Percentiles rank a stretch among this genome's conserved stretches.
Evolutionary conservation across 2,329 filamentous ascomycete genomes (phyloP).

Genomic region (Pseudogymnoascus sp.): DNA sequence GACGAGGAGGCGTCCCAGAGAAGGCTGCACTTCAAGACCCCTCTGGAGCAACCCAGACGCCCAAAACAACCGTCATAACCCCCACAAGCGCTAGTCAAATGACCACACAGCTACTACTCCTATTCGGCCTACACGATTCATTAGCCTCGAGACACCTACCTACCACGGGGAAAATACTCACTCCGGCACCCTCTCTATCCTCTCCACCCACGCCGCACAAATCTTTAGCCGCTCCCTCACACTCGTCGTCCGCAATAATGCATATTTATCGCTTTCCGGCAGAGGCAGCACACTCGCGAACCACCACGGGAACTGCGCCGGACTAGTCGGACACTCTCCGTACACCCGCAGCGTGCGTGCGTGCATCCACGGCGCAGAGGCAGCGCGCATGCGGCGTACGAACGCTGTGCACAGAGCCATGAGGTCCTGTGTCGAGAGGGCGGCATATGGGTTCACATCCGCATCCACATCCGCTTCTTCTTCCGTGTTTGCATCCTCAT

Average conservation of each 20-base stretch:
- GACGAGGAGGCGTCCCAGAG: neutral
- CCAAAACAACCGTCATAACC: constrained; percentile 2
- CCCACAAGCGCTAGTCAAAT: constrained; percentile 8
- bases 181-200: constrained; percentile 28
- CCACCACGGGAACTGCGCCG: constrained; percentile 81
- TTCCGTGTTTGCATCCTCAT: constrained; percentile 17
- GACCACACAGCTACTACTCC: constrained; percentile 4
- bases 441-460: neutral
- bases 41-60: neutral
- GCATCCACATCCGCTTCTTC: constrained; percentile 42
- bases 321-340: constrained; percentile 69
- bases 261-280: constrained; percentile 71
- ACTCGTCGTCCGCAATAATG: constrained; percentile 63
- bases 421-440: constrained; percentile 57
- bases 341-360: constrained; percentile 66
- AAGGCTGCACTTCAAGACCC: neutral
- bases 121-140: neutral
- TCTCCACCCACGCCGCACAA: constrained; percentile 68
- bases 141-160: neutral
- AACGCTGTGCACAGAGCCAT: constrained; percentile 61
- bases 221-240: constrained; percentile 79
- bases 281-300: constrained; percentile 76
- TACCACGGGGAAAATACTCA: neutral
- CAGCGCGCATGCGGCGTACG: constrained; percentile 58
- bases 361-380: constrained; percentile 68